Conservation (phyloP, 257 asterid species). For the Thymus quinquecostatus region DNA sequence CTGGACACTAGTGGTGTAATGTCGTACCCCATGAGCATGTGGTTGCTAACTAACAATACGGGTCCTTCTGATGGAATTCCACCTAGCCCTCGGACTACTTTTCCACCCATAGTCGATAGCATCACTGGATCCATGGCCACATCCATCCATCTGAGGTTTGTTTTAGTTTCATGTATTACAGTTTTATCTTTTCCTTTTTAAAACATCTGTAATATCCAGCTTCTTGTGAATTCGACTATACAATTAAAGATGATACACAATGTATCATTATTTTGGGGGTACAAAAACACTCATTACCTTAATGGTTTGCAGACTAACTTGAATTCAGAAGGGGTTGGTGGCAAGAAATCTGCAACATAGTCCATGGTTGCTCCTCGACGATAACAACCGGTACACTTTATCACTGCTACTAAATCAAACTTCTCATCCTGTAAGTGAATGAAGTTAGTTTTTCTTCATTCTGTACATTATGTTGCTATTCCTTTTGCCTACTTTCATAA, state of each 20-base stretch:
- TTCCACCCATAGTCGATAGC: slow-evolving; percentile 18
- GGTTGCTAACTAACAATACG: slow-evolving; percentile 22
- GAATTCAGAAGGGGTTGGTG: slow-evolving; percentile 49
- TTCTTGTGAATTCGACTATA: too few species aligned
- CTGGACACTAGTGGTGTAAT: neutral
- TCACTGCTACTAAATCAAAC: slow-evolving; percentile 50
- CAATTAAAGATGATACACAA: too few species aligned
- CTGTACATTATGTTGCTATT: neutral
- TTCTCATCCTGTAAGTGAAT: slow-evolving; percentile 44
- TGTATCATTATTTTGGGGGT: neutral
- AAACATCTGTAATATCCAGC: too few species aligned
- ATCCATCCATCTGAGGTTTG: slow-evolving; percentile 30
- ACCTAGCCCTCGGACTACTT: slow-evolving; percentile 20
- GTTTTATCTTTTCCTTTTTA: too few species aligned
- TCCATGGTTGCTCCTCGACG: slow-evolving; percentile 49
- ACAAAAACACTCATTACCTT: slow-evolving; percentile 32
- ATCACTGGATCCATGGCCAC: slow-evolving; percentile 24
- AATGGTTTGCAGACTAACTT: slow-evolving; percentile 38
- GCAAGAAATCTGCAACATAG: slow-evolving; percentile 52
- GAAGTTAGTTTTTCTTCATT: neutral
- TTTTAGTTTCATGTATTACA: neutral
- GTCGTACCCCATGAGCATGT: slow-evolving; percentile 25
- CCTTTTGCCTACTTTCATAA: too few species aligned
- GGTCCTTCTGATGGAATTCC: slow-evolving; percentile 35
- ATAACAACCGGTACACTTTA: slow-evolving; percentile 49